Percentiles rank a stretch among this genome's conserved stretches.
phyloP scores from a whole-genome alignment of 305 asterid genomes.

The Fraxinus xanthoxyloides region DNA sequence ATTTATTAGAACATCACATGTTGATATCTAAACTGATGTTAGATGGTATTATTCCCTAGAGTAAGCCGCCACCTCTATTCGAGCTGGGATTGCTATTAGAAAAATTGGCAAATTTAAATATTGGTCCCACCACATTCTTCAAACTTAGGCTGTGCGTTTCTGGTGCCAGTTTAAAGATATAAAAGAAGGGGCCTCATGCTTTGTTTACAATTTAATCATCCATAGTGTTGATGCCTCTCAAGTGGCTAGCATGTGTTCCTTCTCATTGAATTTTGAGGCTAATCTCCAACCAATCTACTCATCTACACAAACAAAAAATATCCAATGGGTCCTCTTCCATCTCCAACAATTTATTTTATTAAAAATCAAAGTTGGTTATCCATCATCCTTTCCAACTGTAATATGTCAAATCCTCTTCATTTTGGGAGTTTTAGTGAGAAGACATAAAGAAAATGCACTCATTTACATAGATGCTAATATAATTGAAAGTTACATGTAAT shows the following conservation, averaged over 20 bases:
- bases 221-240: constrained; percentile 34
- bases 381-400: constrained; percentile 37
- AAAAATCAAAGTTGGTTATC: constrained; percentile 28
- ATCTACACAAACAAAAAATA: constrained; percentile 28
- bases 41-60: not conserved
- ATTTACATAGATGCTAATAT: constrained; percentile 26
- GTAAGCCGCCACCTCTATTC: not conserved
- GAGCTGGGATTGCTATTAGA: not conserved
- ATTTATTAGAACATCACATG: too few relatives aligned
- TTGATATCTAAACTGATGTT: too few relatives aligned
- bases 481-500: constrained; percentile 27
- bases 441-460: constrained; percentile 32
- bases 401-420: constrained; percentile 16
- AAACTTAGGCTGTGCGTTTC: constrained; percentile 11
- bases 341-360: constrained; percentile 20
- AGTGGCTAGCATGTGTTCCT: constrained; percentile 65
- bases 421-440: constrained; percentile 9
- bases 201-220: constrained; percentile 24
- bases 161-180: constrained; percentile 45
- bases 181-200: constrained; percentile 44
- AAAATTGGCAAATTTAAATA: not conserved
- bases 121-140: not conserved
- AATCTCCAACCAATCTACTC: constrained; percentile 37
- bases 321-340: constrained; percentile 46
- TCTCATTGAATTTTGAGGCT: constrained; percentile 22